Evolutionary conservation across 2,329 filamentous ascomycete genomes (phyloP).

Genomic region (Camptophora hylomeconis): DNA sequence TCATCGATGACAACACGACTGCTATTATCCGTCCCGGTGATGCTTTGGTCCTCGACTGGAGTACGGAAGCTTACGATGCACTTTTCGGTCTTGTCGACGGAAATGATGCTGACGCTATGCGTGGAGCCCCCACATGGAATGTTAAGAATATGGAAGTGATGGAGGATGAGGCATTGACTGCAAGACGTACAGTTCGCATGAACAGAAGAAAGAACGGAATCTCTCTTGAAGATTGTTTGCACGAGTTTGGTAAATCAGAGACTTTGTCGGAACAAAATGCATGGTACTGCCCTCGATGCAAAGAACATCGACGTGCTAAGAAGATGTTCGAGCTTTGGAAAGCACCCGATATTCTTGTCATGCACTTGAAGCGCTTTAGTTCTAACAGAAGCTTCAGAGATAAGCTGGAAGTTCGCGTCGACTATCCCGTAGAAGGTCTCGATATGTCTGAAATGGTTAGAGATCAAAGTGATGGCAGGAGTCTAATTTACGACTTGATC

Average conservation of each 20-base stretch:
- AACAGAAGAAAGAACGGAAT: slow-evolving; percentile 62
- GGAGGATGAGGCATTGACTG: slow-evolving; percentile 50
- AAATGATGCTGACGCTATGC: slow-evolving; percentile 34
- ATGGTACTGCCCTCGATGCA: slow-evolving; percentile 95
- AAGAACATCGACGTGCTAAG: slow-evolving; percentile 78
- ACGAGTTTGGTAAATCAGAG: slow-evolving; percentile 89
- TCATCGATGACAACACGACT: slow-evolving; percentile 43
- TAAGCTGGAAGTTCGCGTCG: slow-evolving; percentile 81
- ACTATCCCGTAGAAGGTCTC: slow-evolving; percentile 79
- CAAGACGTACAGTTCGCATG: slow-evolving; percentile 49
- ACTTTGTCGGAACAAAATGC: slow-evolving; percentile 89
- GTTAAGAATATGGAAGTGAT: slow-evolving; percentile 35
- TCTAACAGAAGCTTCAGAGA: slow-evolving; percentile 69
- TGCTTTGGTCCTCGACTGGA: slow-evolving; percentile 80
- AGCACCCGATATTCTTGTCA: slow-evolving; percentile 82
- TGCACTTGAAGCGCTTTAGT: slow-evolving; percentile 92
- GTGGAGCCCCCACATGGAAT: slow-evolving; percentile 47
- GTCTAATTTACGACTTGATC: slow-evolving; percentile 81
- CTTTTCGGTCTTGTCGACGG: slow-evolving; percentile 44
- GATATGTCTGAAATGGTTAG: slow-evolving; percentile 72
- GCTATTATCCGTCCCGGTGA: slow-evolving; percentile 64
- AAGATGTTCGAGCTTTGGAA: slow-evolving; percentile 99
- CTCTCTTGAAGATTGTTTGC: slow-evolving; percentile 76
- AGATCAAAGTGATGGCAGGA: slow-evolving; percentile 65
- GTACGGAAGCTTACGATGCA: slow-evolving; percentile 51